phyloP scores from a whole-genome alignment of 495 filamentous ascomycete species.

The Podospora sp. region DNA sequence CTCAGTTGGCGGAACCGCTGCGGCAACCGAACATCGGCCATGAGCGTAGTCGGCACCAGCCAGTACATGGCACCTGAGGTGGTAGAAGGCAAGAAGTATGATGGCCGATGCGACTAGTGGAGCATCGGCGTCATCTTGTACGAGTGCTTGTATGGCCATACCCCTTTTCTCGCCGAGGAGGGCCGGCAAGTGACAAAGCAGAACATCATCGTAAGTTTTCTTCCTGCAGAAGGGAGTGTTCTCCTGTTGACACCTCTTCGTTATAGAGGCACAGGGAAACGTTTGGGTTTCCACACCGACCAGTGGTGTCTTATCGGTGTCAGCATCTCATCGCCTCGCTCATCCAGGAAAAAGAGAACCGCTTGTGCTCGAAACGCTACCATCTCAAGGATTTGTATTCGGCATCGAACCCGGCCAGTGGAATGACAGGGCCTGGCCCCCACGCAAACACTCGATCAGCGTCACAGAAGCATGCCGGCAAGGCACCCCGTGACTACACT shows the following conservation, averaged over 20 bases:
- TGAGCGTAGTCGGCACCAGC: slow-evolving; percentile 90
- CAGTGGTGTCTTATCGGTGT: slow-evolving; percentile 61
- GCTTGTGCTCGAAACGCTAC: slow-evolving; percentile 76
- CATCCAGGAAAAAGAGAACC: slow-evolving; percentile 73
- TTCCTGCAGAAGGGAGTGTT: background rate
- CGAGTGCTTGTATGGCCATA: slow-evolving; percentile 90
- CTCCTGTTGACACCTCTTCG: background rate
- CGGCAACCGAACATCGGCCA: slow-evolving; percentile 71
- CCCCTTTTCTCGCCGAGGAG: slow-evolving; percentile 83
- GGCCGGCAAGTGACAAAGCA: slow-evolving; percentile 73
- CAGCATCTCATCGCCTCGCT: slow-evolving; percentile 74
- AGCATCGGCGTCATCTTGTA: slow-evolving; percentile 91
- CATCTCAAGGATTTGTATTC: slow-evolving; percentile 58
- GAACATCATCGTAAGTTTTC: slow-evolving; percentile 69
- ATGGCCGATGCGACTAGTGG: slow-evolving; percentile 96
- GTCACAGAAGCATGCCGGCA: slow-evolving; percentile 9
- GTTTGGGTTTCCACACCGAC: slow-evolving; percentile 66
- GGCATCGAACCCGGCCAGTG: slow-evolving; percentile 19
- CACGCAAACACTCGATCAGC: background rate
- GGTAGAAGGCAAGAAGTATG: slow-evolving; percentile 78
- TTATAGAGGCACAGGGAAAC: slow-evolving; percentile 46
- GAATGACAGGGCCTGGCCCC: background rate
- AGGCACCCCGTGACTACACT: slow-evolving; percentile 37
- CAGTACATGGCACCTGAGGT: slow-evolving; percentile 99
- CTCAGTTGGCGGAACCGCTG: slow-evolving; percentile 78